Base-by-base conservation (phyloP, 208 protist genomes). In the Acanthamoeba culbertsoni region DNA sequence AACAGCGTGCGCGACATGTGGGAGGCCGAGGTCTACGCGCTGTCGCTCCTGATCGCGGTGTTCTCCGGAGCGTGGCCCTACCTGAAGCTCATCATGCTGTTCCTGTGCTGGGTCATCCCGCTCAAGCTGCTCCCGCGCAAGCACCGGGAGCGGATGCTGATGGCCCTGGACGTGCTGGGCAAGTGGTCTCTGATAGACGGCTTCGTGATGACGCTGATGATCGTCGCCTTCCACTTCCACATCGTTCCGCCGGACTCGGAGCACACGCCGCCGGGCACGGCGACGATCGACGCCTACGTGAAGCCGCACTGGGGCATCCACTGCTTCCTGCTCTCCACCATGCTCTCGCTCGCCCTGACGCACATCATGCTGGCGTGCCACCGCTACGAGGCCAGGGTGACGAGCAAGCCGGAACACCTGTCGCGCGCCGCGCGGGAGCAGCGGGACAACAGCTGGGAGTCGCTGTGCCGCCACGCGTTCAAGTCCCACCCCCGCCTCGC, bases 31-130 rank as follows among this genome's bases (percentile, higher is more conserved):
- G 93, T 98, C 59, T 95, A 97, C 23, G 93, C 95, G 1, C 96
- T 99, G 35, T 96, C 97, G 8, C 59, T 99, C 5, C 94, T 98
- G 53, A 97, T 99, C 18, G 96, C 98, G 14, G 2, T 98, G 12
- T 98, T 99, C 94, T 98, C 98, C n/a, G 98, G 98, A 6, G 75
- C 97, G 26, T 99, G 98, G 96, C 98, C 98, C 1, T 99, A 99
- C 94, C 68, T 98, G 46, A 99, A 99, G 96, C 95, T 99, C 10
- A n/a, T 97, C n/a, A 71, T 97, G 63, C 90, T 98, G 93, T 53
- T 97, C 26, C 0, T 93, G 10, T 62, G 63, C 26, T 98, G 97
- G 97, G 94, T 98, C 12, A 46, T 97, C 0, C 95, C 97, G 59
- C 95, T 94, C 42, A 95, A 91, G 26, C 75, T 98, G 14, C 92